Evolutionary conservation across 352 stramenopile genomes (phyloP).

Genomic region (Globisporangium mamillatum): DNA sequence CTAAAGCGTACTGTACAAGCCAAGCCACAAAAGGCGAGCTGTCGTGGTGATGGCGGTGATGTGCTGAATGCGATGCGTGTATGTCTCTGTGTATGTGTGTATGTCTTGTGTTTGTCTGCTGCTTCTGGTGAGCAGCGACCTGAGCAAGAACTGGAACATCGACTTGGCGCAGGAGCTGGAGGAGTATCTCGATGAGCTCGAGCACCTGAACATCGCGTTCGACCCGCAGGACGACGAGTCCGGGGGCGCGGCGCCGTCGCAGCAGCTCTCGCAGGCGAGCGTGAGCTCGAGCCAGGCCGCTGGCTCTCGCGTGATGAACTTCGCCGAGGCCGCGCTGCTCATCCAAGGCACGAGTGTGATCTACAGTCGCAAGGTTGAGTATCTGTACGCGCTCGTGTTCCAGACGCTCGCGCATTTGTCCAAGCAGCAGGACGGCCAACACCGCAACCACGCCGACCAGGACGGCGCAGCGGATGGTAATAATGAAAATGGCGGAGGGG

Average conservation of each 20-base stretch:
- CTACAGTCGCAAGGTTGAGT: slow-evolving; percentile 95
- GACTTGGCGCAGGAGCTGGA: slow-evolving; percentile 87
- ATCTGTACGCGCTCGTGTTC: slow-evolving; percentile 91
- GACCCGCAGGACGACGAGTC: slow-evolving; percentile 37
- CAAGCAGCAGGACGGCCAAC: slow-evolving; percentile 44
- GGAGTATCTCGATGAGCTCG: slow-evolving; percentile 89
- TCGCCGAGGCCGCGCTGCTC: slow-evolving; percentile 91
- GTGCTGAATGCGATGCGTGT: neutral
- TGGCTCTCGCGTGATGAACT: slow-evolving; percentile 74
- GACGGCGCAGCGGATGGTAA: slow-evolving; percentile 10
- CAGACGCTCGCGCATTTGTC: slow-evolving; percentile 85
- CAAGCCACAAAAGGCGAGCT: neutral
- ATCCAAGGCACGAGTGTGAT: slow-evolving; percentile 93
- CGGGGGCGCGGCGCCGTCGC: neutral
- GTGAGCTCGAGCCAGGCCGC: neutral
- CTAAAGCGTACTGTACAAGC: neutral
- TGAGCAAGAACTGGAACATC: slow-evolving; percentile 92
- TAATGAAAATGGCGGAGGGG: slow-evolving; percentile 23
- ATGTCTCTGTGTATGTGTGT: neutral
- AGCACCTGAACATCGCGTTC: slow-evolving; percentile 67
- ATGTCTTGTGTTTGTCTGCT: neutral
- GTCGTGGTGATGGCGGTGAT: neutral
- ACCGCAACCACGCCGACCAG: slow-evolving; percentile 24
- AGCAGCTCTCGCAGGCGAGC: slow-evolving; percentile 37
- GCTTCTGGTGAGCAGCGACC: slow-evolving; percentile 42